Evolutionary conservation across 352 stramenopile genomes (phyloP).

Genomic region (Phytophthora pluvialis): DNA sequence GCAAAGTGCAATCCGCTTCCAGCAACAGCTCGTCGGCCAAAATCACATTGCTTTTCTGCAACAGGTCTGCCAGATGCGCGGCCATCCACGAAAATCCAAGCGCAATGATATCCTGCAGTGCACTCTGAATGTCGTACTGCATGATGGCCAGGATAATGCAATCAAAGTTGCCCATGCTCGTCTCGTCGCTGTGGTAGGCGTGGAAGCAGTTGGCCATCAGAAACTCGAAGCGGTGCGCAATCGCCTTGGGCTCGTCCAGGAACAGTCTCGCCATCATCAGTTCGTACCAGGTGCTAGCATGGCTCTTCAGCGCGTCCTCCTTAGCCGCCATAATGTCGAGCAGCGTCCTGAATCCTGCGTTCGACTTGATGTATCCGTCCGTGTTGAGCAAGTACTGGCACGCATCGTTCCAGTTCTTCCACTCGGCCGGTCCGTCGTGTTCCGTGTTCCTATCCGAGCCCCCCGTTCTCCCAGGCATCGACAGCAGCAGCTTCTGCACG

Average conservation of each 20-base stretch:
- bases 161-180: slow-evolving; percentile 79
- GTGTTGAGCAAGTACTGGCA: slow-evolving; percentile 65
- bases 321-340: slow-evolving; percentile 66
- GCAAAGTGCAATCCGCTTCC: slow-evolving; percentile 53
- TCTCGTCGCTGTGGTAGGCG: slow-evolving; percentile 45
- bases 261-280: slow-evolving; percentile 83
- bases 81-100: slow-evolving; percentile 83
- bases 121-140: slow-evolving; percentile 75
- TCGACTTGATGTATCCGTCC: slow-evolving; percentile 58
- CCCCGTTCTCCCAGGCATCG: slow-evolving; percentile 57
- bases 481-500: slow-evolving; percentile 68
- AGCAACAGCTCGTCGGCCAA: slow-evolving; percentile 49
- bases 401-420: slow-evolving; percentile 72
- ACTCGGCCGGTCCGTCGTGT: slow-evolving; percentile 33
- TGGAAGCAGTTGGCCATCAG: slow-evolving; percentile 81
- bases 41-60: slow-evolving; percentile 64
- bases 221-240: slow-evolving; percentile 80
- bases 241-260: slow-evolving; percentile 75
- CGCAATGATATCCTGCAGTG: slow-evolving; percentile 66
- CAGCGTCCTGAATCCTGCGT: slow-evolving; percentile 54
- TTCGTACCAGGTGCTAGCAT: slow-evolving; percentile 73
- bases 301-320: slow-evolving; percentile 44
- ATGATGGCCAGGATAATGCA: slow-evolving; percentile 83
- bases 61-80: slow-evolving; percentile 66
- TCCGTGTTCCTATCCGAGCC: slow-evolving; percentile 10